Evolutionary conservation across 2,329 filamentous ascomycete genomes (phyloP).

Genomic region (Xylaria sp.): DNA sequence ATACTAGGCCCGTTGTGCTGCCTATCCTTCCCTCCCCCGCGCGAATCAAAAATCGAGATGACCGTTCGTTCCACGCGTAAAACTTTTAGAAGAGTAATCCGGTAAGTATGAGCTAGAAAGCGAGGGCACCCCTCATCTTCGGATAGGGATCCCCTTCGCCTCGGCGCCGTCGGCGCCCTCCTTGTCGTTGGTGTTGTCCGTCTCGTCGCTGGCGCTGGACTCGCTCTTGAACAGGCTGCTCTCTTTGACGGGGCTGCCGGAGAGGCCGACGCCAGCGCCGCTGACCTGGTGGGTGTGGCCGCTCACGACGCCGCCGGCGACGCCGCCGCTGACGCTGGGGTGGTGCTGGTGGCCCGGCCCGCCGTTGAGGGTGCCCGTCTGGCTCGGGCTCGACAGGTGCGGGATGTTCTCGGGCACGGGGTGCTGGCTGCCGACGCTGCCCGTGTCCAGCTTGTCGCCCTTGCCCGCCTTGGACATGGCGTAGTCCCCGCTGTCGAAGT

Average conservation of each 20-base stretch:
- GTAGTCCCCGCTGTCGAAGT: slow-evolving; percentile 97
- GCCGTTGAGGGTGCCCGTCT: slow-evolving; percentile 53
- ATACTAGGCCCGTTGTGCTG: slow-evolving; percentile 2
- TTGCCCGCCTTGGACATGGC: slow-evolving; percentile 98
- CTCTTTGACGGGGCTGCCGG: slow-evolving; percentile 89
- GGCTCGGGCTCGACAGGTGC: slow-evolving; percentile 77
- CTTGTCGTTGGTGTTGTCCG: slow-evolving; percentile 57
- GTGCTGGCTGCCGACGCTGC: slow-evolving; percentile 92
- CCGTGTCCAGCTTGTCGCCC: slow-evolving; percentile 91
- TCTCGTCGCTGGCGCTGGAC: slow-evolving; percentile 70
- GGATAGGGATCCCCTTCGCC: slow-evolving; percentile 69
- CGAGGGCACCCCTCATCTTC: slow-evolving; percentile 57
- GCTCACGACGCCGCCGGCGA: slow-evolving; percentile 53
- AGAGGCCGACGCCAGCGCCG: slow-evolving; percentile 49
- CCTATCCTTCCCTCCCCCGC: background rate
- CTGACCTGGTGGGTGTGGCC: slow-evolving; percentile 56
- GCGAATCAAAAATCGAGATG: slow-evolving; percentile 6
- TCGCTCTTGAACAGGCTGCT: slow-evolving; percentile 86
- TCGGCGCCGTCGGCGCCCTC: slow-evolving; percentile 55
- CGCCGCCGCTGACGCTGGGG: slow-evolving; percentile 50
- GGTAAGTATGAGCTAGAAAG: too few species aligned
- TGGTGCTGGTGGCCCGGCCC: slow-evolving; percentile 50
- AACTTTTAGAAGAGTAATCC: background rate
- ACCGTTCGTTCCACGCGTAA: background rate
- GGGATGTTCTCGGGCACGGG: slow-evolving; percentile 95